Evolutionary conservation across 2,329 filamentous ascomycete species (phyloP), one percentile per base, ranked within the genome.

Genomic region (Paraconiothyrium brasiliense): DNA sequence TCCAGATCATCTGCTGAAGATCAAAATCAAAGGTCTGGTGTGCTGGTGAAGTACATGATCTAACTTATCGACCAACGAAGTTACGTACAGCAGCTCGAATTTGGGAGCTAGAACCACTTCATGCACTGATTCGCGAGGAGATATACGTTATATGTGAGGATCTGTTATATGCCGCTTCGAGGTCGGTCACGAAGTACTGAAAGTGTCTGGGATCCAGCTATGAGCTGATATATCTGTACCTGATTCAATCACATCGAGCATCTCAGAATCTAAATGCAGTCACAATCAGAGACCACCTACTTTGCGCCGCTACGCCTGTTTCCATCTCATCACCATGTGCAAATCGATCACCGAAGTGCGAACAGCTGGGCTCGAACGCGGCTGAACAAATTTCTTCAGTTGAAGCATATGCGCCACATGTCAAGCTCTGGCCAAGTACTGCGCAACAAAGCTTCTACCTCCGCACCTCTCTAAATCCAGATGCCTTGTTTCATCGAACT

Each of bases 381-480:
- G 39, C 39, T 55, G 39, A 44, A 44, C 20, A 39, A 32, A 14
- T 22, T 34, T 44, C 27, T 39, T 20, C 6, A 32, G 1, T 16
- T 13, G 14, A 43, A 6, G 30, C 34, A 35, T 16, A n/a, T 32
- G 39, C 51, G 22, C 24, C 51, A 43, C 51, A 54, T 11, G 13
- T 34, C 24, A 7, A 8, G 7, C 24, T 54, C 48, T 51, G 50
- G 14, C 22, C 20, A 41, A 39, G 37, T 24, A 20, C 49, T 52
- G 49, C 5, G 34, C 49, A 39, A 51, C 22, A 16, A 6, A n/a
- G 51, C 32, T 39, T 44, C 49, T 35, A 30, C 50, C 50, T 54
- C 50, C 37, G 32, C 50, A 27, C 13, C 5, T 27, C 13, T 43
- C 39, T 35, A 43, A n/a, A n/a, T 20, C 22, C 4, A n/a, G 32